Percentiles rank a stretch among this genome's conserved stretches.
Evolutionary conservation across 2,329 filamentous ascomycete species (phyloP).

Genomic region (Metarhizium robertsii): DNA sequence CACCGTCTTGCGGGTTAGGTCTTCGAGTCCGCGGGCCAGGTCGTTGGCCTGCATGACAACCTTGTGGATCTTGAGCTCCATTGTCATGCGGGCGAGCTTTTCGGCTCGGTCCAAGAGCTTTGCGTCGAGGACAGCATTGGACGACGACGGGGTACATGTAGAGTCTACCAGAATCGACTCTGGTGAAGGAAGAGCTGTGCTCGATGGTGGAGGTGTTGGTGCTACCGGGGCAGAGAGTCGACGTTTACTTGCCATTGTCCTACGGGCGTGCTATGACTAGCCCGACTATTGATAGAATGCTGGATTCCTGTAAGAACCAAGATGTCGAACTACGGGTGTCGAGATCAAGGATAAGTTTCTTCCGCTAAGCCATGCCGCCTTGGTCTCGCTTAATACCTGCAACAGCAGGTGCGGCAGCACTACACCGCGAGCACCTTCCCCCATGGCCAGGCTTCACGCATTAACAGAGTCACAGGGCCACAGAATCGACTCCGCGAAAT

Average conservation of each 20-base stretch:
- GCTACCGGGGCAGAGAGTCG: constrained; percentile 5
- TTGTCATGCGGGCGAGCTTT: constrained; percentile 25
- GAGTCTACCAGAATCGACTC: background rate
- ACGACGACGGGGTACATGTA: background rate
- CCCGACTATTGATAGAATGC: background rate
- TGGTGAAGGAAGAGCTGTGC: background rate
- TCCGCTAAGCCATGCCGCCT: too few relatives aligned
- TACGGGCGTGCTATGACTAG: background rate
- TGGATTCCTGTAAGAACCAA: background rate
- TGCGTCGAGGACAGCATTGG: background rate
- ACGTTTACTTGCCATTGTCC: constrained; percentile 3
- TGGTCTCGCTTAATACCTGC: background rate
- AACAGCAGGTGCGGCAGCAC: background rate
- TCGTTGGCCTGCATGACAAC: constrained; percentile 17
- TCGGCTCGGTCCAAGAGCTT: constrained; percentile 18
- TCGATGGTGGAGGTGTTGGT: background rate
- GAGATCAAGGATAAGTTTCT: too few relatives aligned
- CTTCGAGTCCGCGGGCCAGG: constrained; percentile 19
- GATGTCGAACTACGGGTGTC: background rate
- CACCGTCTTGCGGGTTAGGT: constrained; percentile 16
- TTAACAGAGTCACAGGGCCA: background rate
- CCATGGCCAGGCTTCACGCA: background rate
- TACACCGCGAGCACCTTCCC: background rate
- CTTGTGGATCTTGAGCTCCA: constrained; percentile 25
- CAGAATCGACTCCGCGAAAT: background rate